phyloP scores from a whole-genome alignment of 2,329 filamentous ascomycete genomes.

The Orbilia brochopaga region DNA sequence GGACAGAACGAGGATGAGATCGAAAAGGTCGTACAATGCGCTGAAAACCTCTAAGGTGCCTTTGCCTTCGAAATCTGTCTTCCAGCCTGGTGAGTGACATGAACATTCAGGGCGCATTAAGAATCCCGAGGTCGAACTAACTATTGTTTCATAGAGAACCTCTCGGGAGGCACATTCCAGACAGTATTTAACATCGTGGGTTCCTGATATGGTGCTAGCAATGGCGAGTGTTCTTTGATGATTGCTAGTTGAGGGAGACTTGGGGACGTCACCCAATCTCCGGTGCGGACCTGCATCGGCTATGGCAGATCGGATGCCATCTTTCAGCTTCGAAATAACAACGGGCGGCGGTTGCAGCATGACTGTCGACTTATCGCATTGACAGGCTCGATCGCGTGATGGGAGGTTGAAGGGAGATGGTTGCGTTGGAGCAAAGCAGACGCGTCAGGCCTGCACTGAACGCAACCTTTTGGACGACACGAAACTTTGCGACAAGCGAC shows the following conservation, averaged over 20 bases:
- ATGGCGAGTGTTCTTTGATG: conserved; percentile 14
- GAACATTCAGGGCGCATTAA: background rate
- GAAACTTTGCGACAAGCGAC: background rate
- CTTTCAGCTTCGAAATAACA: background rate
- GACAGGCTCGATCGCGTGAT: background rate
- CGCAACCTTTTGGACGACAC: background rate
- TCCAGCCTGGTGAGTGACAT: conserved; percentile 1
- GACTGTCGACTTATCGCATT: background rate
- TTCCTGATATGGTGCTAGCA: conserved; percentile 6
- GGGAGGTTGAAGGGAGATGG: background rate
- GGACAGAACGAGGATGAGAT: conserved; percentile 85
- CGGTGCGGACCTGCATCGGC: background rate
- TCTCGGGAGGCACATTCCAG: conserved; percentile 45
- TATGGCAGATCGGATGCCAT: background rate
- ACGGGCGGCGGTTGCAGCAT: background rate
- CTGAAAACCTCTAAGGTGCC: conserved; percentile 18
- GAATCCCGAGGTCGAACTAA: background rate
- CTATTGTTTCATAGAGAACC: conserved; percentile 47
- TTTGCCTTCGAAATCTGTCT: conserved; percentile 27
- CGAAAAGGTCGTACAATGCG: conserved; percentile 66
- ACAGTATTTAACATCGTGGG: conserved; percentile 31
- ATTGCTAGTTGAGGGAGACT: background rate
- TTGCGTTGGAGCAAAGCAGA: background rate
- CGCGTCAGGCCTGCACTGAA: background rate
- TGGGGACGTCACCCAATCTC: background rate